These are phyloP conservation scores for Hyphodiscus sp. DNA, from an alignment of 2,329 filamentous ascomycete species.

Conservation along the genomic window DNA sequence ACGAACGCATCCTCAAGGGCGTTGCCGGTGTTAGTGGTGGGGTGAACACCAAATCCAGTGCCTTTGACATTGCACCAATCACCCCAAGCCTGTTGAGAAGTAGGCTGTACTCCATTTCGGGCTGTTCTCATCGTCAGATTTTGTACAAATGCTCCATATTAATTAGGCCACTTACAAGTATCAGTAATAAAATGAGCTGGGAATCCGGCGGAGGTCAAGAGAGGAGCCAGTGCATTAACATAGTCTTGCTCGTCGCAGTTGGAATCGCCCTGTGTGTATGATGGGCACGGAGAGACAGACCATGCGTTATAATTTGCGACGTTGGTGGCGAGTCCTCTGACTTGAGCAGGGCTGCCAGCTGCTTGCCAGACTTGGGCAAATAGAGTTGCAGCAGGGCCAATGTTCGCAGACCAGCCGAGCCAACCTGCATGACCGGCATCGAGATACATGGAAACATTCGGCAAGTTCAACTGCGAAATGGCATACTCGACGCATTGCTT, in stretches of 20 bases:
- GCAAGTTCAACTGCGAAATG: conserved; percentile 47
- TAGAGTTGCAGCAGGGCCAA: conserved; percentile 42
- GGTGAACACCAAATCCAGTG: conserved; percentile 59
- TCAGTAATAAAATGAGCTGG: conserved; percentile 50
- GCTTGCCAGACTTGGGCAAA: conserved; percentile 41
- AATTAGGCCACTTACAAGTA: conserved; percentile 33
- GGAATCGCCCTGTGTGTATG: conserved; percentile 34
- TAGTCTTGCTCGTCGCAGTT: conserved; percentile 49
- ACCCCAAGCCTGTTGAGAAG: conserved; percentile 49
- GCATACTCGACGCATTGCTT: conserved; percentile 50
- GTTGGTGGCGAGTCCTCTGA: conserved; percentile 50
- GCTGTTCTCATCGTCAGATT: conserved; percentile 28
- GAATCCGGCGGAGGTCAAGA: conserved; percentile 40
- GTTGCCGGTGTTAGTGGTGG: conserved; percentile 54
- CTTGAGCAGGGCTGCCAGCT: conserved; percentile 38
- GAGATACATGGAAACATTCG: conserved; percentile 58
- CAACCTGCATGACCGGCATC: conserved; percentile 59
- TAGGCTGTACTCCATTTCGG: conserved; percentile 57
- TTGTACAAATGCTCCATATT: neutral
- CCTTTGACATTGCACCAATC: conserved; percentile 63
- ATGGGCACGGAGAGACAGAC: conserved; percentile 37
- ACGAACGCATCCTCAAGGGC: conserved; percentile 58
- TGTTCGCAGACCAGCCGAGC: conserved; percentile 58
- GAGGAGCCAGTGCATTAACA: conserved; percentile 43
- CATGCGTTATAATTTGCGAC: conserved; percentile 54